Evolutionary conservation across 2,329 filamentous ascomycete species (phyloP).

Genomic region (Ascochyta rabiei): DNA sequence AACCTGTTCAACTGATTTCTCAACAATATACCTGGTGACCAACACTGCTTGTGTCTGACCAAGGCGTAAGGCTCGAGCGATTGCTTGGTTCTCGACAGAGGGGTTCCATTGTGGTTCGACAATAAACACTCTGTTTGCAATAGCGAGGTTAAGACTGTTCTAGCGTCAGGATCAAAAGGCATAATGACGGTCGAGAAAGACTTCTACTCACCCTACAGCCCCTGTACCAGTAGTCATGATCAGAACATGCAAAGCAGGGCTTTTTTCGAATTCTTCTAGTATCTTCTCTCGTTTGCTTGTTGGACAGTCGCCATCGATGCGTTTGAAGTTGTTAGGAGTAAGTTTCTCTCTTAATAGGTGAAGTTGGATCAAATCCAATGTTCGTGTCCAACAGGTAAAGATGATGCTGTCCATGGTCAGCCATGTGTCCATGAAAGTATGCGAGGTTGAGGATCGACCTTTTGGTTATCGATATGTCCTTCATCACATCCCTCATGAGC

Average conservation of each 20-base stretch:
- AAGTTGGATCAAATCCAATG: slow-evolving; percentile 30
- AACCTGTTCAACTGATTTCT: slow-evolving; percentile 54
- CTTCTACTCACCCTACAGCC: slow-evolving; percentile 53
- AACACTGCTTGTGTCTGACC: slow-evolving; percentile 53
- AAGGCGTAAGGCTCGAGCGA: slow-evolving; percentile 56
- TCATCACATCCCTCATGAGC: slow-evolving; percentile 41
- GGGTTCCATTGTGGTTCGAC: slow-evolving; percentile 64
- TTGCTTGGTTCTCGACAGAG: slow-evolving; percentile 59
- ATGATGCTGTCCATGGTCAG: slow-evolving; percentile 29
- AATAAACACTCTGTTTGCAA: slow-evolving; percentile 57
- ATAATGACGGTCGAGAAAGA: not conserved
- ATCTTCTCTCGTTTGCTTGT: slow-evolving; percentile 47
- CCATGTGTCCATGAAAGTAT: not conserved
- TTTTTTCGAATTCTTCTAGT: slow-evolving; percentile 48
- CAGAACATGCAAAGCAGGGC: slow-evolving; percentile 45
- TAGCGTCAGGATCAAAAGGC: not conserved
- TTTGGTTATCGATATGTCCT: slow-evolving; percentile 33
- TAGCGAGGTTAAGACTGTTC: slow-evolving; percentile 55
- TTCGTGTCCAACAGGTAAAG: slow-evolving; percentile 41
- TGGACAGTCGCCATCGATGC: slow-evolving; percentile 55
- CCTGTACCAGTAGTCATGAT: slow-evolving; percentile 62
- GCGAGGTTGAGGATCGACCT: slow-evolving; percentile 24
- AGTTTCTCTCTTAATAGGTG: slow-evolving; percentile 18
- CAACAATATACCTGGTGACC: slow-evolving; percentile 55
- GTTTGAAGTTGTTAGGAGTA: slow-evolving; percentile 29